Evolutionary conservation across 208 protist species (phyloP).

Genomic region (Acanthamoeba lenticulata): DNA sequence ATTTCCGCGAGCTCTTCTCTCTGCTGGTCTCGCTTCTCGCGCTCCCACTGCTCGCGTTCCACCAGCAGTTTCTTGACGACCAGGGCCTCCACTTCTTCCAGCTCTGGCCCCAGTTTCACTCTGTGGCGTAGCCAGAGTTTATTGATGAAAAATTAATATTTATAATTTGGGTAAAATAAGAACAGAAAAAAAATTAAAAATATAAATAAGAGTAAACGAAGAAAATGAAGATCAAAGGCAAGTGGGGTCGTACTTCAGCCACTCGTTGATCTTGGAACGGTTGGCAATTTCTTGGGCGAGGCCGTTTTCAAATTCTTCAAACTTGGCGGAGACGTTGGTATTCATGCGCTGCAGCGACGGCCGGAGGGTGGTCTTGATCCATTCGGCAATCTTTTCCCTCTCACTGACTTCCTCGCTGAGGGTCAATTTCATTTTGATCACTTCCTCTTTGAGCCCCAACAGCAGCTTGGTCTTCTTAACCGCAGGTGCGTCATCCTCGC

Average conservation of each 20-base stretch:
- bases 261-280: conserved; percentile 36
- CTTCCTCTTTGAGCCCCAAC: conserved; percentile 58
- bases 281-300: background rate
- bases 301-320: background rate
- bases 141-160: background rate
- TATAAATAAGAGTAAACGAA: background rate
- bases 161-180: background rate
- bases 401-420: background rate
- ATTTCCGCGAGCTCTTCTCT: conserved; percentile 15
- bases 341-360: conserved; percentile 45
- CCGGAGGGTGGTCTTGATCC: conserved; percentile 54
- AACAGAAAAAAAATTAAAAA: background rate
- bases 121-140: too few species aligned
- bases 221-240: background rate
- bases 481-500: background rate
- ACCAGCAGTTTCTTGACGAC: conserved; percentile 27
- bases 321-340: conserved; percentile 39
- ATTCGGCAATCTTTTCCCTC: conserved; percentile 29
- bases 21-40: conserved; percentile 23
- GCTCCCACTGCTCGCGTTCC: conserved; percentile 42
- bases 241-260: conserved; percentile 19
- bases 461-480: conserved; percentile 60
- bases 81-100: conserved; percentile 30
- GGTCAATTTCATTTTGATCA: conserved; percentile 35
- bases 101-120: background rate